Evolutionary conservation across 1,139 yeast genomes (phyloP).

Genomic region (Blastobotrys elegans): DNA sequence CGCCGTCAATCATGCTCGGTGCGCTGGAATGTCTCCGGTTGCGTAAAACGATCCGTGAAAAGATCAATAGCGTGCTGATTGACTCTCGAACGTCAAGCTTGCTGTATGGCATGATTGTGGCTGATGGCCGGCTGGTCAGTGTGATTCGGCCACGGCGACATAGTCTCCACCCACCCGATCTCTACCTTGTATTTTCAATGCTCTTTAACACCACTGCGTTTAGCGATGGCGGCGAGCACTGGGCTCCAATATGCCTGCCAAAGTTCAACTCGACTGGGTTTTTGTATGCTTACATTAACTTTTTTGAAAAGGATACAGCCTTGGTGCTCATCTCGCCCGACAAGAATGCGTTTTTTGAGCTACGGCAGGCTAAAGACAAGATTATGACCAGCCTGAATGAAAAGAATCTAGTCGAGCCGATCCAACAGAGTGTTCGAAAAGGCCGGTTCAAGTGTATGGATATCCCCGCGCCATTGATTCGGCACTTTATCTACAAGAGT

Average conservation of each 20-base stretch:
- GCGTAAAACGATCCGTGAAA: conserved; percentile 42
- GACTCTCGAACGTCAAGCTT: conserved; percentile 42
- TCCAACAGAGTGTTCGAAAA: conserved; percentile 37
- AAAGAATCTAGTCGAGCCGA: conserved; percentile 34
- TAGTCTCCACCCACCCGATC: conserved; percentile 64
- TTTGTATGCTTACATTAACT: conserved; percentile 70
- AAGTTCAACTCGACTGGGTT: conserved; percentile 86
- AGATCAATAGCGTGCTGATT: conserved; percentile 43
- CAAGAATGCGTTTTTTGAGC: conserved; percentile 72
- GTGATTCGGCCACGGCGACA: conserved; percentile 61
- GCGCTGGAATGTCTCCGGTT: conserved; percentile 56
- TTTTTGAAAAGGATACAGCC: conserved; percentile 48
- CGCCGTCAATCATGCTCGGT: conserved; percentile 55
- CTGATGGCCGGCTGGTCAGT: conserved; percentile 52
- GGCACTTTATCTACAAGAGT: conserved; percentile 78
- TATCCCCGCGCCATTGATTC: conserved; percentile 55
- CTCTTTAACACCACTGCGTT: conserved; percentile 51
- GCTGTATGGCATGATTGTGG: conserved; percentile 57
- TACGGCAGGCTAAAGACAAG: conserved; percentile 55
- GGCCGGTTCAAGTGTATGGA: conserved; percentile 46
- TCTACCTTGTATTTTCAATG: conserved; percentile 59
- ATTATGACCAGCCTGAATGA: conserved; percentile 44
- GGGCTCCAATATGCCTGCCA: conserved; percentile 94
- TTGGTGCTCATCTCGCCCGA: conserved; percentile 76
- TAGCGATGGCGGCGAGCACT: conserved; percentile 63